These are phyloP conservation scores for Ustilago crameri DNA, from an alignment of 1,284 basidiomycete species.

Conservation along the genomic window DNA sequence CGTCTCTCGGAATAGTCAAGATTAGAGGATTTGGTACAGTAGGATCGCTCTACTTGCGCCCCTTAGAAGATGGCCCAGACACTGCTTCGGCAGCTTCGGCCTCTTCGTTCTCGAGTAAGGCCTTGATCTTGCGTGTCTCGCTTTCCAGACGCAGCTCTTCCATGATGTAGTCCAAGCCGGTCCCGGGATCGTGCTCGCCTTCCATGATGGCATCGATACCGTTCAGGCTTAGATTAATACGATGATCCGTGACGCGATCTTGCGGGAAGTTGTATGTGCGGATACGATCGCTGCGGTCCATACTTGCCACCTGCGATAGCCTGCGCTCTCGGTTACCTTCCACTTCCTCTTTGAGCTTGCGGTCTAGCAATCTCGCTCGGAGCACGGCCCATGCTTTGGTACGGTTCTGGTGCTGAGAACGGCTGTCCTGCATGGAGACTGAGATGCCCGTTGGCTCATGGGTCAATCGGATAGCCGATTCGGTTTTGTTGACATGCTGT, in stretches of 20 bases:
- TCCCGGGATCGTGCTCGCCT: constrained; percentile 57
- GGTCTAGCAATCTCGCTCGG: constrained; percentile 61
- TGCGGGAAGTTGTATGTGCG: constrained; percentile 67
- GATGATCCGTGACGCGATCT: constrained; percentile 66
- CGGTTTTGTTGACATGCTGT: constrained; percentile 99
- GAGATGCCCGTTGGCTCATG: constrained; percentile 92
- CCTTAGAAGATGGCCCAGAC: constrained; percentile 10
- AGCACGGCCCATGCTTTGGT: constrained; percentile 65
- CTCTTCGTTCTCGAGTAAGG: constrained; percentile 50
- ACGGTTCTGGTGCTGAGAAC: constrained; percentile 84
- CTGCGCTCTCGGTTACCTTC: constrained; percentile 54
- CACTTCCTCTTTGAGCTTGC: constrained; percentile 57
- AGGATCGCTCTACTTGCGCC: constrained; percentile 7
- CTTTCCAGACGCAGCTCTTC: constrained; percentile 43
- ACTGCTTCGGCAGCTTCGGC: constrained; percentile 29
- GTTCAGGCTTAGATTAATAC: constrained; percentile 58
- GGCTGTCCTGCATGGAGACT: constrained; percentile 98
- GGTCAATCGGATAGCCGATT: constrained; percentile 95
- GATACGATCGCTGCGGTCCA: constrained; percentile 64
- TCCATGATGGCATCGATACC: constrained; percentile 63
- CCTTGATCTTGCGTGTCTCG: constrained; percentile 42
- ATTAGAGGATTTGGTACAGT: no score
- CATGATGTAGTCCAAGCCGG: constrained; percentile 55
- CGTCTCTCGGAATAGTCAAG: no score
- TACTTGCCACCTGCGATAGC: constrained; percentile 62